Conservation (phyloP, 805 yeast genomes). For the Metschnikowia borealis region DNA sequence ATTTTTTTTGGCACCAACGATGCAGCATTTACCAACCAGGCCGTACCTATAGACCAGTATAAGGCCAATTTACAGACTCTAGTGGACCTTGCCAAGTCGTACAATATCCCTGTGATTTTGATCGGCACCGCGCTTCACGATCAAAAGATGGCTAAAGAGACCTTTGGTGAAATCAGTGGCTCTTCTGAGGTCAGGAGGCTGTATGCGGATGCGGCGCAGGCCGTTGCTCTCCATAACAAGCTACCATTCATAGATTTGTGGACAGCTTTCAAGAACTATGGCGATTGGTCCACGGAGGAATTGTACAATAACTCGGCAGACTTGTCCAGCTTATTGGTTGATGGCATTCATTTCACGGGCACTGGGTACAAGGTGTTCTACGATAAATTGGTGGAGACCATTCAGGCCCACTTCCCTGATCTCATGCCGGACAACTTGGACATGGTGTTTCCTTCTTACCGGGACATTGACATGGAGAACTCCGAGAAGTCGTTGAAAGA, state of each 20-base stretch:
- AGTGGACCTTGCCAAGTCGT: slow-evolving; percentile 34
- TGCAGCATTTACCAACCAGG: slow-evolving; percentile 28
- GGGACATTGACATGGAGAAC: slow-evolving; percentile 19
- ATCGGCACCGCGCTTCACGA: slow-evolving; percentile 64
- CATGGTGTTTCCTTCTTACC: slow-evolving; percentile 39
- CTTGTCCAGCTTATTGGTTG: slow-evolving; percentile 25
- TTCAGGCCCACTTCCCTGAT: slow-evolving; percentile 46
- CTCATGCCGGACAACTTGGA: slow-evolving; percentile 39
- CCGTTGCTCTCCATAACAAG: slow-evolving; percentile 41
- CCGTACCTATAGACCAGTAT: slow-evolving; percentile 51
- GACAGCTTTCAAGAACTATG: slow-evolving; percentile 33
- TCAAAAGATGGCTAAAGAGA: slow-evolving; percentile 11
- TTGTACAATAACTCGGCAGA: slow-evolving; percentile 24
- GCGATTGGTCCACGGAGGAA: slow-evolving; percentile 35
- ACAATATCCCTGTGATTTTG: slow-evolving; percentile 50
- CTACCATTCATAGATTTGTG: slow-evolving; percentile 61
- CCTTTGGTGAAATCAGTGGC: slow-evolving; percentile 6
- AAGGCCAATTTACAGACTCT: slow-evolving; percentile 44
- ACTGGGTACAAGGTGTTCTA: slow-evolving; percentile 49
- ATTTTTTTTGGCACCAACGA: slow-evolving; percentile 85
- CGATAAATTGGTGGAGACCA: slow-evolving; percentile 38
- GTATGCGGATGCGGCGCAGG: slow-evolving; percentile 50
- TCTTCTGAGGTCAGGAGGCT: slow-evolving; percentile 11
- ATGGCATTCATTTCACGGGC: slow-evolving; percentile 61
- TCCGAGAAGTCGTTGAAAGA: neutral